Evolutionary conservation across 2,329 filamentous ascomycete genomes (phyloP).

Genomic region (Fusarium nodosum): DNA sequence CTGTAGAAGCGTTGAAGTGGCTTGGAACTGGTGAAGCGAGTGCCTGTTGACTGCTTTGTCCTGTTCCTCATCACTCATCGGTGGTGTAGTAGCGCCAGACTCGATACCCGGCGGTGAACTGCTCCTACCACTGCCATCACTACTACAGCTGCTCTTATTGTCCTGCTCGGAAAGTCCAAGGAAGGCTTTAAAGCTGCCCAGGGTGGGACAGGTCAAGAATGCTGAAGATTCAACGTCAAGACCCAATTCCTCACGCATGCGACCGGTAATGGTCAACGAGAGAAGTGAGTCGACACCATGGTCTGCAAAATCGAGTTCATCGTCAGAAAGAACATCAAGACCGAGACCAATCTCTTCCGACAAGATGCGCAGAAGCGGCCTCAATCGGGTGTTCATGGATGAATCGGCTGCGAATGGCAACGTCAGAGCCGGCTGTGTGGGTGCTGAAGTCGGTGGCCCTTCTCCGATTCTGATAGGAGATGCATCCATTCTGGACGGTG

Average conservation of each 20-base stretch:
- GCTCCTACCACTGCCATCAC: constrained; percentile 72
- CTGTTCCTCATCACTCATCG: constrained; percentile 32
- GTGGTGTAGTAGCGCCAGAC: constrained; percentile 60
- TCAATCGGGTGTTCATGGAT: neutral
- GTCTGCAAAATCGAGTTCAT: constrained; percentile 61
- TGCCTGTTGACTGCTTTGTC: neutral
- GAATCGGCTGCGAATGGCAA: neutral
- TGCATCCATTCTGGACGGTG: neutral
- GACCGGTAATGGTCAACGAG: constrained; percentile 68
- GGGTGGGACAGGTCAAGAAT: constrained; percentile 50
- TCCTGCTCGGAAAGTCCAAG: constrained; percentile 5
- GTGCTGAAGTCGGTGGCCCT: neutral
- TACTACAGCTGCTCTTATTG: constrained; percentile 59
- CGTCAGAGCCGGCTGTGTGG: neutral
- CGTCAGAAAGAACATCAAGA: constrained; percentile 70
- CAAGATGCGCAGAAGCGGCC: constrained; percentile 53
- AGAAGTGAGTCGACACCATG: constrained; percentile 72
- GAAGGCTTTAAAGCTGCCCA: constrained; percentile 33
- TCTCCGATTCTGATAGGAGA: neutral
- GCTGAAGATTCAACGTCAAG: constrained; percentile 61
- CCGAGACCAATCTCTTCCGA: constrained; percentile 81
- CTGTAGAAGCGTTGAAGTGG: constrained; percentile 46
- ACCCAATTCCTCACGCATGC: constrained; percentile 67
- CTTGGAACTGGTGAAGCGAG: constrained; percentile 28
- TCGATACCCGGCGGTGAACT: constrained; percentile 66